These are phyloP conservation scores for Nemania sp. DNA, from an alignment of 2,329 filamentous ascomycete species.

Conservation along the genomic window DNA sequence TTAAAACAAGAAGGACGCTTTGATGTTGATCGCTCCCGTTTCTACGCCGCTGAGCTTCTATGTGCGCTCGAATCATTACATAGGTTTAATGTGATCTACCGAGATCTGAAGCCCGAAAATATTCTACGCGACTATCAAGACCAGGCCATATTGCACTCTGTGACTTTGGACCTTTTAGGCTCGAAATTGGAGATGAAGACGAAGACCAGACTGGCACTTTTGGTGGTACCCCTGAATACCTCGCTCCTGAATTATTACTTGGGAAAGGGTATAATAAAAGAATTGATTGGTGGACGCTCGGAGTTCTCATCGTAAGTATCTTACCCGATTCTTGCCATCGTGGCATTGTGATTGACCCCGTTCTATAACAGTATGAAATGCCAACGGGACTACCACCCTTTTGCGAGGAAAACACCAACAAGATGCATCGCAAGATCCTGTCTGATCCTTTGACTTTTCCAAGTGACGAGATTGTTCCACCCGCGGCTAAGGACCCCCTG, in stretches of 20 bases:
- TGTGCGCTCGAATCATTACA: slow-evolving; percentile 96
- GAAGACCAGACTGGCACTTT: slow-evolving; percentile 98
- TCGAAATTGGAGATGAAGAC: slow-evolving; percentile 99
- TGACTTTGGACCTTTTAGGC: slow-evolving; percentile 94
- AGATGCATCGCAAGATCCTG: slow-evolving; percentile 99
- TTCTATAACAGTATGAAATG: too few relatives aligned
- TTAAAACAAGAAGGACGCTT: slow-evolving; percentile 96
- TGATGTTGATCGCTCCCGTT: slow-evolving; percentile 93
- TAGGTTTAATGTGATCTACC: slow-evolving; percentile 98
- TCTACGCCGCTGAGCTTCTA: slow-evolving; percentile 95
- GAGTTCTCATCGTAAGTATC: slow-evolving; percentile 88
- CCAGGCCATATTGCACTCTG: slow-evolving; percentile 97
- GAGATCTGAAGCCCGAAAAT: slow-evolving; percentile 78
- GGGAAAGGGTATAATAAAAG: slow-evolving; percentile 97
- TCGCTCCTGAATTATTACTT: slow-evolving; percentile 90
- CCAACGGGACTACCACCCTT: slow-evolving; percentile 95
- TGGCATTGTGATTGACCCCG: too few relatives aligned
- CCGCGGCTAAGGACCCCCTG: slow-evolving; percentile 88
- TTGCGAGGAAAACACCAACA: slow-evolving; percentile 98
- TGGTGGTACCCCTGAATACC: slow-evolving; percentile 96
- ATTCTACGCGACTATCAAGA: slow-evolving; percentile 96
- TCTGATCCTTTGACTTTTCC: slow-evolving; percentile 96
- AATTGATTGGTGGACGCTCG: slow-evolving; percentile 98
- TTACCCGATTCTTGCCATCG: too few relatives aligned
- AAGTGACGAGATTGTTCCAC: slow-evolving; percentile 84